Conservation (phyloP, 1,284 basidiomycete genomes). For the Fomes fomentarius region DNA sequence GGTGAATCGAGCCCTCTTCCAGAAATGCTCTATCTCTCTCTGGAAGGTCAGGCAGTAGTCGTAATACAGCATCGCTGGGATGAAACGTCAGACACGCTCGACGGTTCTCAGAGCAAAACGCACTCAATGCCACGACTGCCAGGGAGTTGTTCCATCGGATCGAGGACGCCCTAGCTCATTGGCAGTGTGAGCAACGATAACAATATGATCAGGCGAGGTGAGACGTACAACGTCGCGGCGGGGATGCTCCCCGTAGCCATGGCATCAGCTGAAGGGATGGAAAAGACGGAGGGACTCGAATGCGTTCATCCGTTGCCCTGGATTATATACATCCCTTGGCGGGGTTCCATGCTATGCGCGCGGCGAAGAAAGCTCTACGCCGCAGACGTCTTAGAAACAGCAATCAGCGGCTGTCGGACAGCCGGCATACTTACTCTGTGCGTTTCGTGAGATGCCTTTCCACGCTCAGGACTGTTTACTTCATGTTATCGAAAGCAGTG, state of each 20-base stretch:
- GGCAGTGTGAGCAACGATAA: neutral
- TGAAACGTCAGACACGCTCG: neutral
- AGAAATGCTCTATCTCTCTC: conserved; percentile 15
- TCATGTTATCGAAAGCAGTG: neutral
- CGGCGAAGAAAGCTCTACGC: too few species aligned
- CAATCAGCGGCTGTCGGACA: neutral
- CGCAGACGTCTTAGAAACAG: too few species aligned
- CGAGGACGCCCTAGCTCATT: conserved; percentile 1
- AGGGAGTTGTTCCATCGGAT: conserved; percentile 10
- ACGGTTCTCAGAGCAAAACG: neutral
- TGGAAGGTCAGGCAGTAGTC: conserved; percentile 12
- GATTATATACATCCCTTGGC: too few species aligned
- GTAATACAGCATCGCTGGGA: conserved; percentile 10
- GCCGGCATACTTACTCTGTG: too few species aligned
- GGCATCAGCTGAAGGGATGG: neutral
- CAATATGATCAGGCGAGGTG: neutral
- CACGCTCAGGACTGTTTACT: neutral
- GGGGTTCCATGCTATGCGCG: too few species aligned
- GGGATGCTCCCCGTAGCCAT: neutral
- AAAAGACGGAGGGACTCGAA: neutral
- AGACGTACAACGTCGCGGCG: conserved; percentile 1
- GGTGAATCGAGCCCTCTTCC: conserved; percentile 11
- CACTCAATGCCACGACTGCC: conserved; percentile 10
- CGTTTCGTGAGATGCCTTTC: neutral
- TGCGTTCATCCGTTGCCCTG: neutral